Evolutionary conservation across 148 eudicot species (phyloP).

Genomic region (Cornus controversa): DNA sequence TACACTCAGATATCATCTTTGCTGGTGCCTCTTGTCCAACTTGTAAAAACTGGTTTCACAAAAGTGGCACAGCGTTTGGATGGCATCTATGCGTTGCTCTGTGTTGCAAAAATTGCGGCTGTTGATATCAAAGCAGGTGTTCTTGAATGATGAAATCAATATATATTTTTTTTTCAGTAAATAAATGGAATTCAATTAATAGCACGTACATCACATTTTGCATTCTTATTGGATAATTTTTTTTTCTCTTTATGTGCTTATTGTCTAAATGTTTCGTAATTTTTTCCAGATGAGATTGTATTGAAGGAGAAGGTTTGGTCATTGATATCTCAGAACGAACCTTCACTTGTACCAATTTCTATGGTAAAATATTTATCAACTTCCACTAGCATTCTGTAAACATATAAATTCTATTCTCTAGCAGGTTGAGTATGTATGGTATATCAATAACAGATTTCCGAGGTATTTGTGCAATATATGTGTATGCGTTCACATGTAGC

Average conservation of each 20-base stretch:
- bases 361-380: slow-evolving; percentile 43
- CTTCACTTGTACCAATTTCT: slow-evolving; percentile 75
- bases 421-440: too few species aligned
- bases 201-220: background rate
- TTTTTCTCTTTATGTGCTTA: background rate
- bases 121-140: slow-evolving; percentile 90
- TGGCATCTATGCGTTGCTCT: slow-evolving; percentile 79
- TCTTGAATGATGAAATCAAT: slow-evolving; percentile 2
- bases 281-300: slow-evolving; percentile 67
- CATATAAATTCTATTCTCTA: background rate
- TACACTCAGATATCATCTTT: slow-evolving; percentile 66
- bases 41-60: slow-evolving; percentile 85
- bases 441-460: too few species aligned
- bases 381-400: background rate
- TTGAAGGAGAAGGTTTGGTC: slow-evolving; percentile 86
- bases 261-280: slow-evolving; percentile 8
- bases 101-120: slow-evolving; percentile 76
- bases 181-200: slow-evolving; percentile 14
- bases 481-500: too few species aligned
- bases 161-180: too few species aligned
- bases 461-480: too few species aligned
- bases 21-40: slow-evolving; percentile 66
- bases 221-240: background rate
- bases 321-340: slow-evolving; percentile 76
- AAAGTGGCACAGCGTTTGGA: slow-evolving; percentile 91